phyloP scores from a whole-genome alignment of 2,329 filamentous ascomycete species.

The Keithomyces neogunnii region DNA sequence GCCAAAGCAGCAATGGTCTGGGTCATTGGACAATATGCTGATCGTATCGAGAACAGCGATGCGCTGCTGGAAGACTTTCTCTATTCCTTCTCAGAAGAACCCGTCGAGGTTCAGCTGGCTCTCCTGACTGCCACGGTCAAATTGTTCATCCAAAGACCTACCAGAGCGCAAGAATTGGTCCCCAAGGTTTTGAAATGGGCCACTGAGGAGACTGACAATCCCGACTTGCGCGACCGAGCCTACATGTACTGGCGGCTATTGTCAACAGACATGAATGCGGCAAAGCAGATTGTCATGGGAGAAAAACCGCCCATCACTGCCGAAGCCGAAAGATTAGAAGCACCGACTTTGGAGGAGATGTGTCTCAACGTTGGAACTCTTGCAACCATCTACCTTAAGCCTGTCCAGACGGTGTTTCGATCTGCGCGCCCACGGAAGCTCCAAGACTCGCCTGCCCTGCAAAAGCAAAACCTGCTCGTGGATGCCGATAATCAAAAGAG shows the following conservation, averaged over 20 bases:
- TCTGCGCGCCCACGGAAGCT: conserved; percentile 74
- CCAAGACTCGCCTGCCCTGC: conserved; percentile 76
- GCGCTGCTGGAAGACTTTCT: conserved; percentile 90
- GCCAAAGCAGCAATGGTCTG: conserved; percentile 98
- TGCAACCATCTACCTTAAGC: conserved; percentile 95
- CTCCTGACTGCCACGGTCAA: conserved; percentile 95
- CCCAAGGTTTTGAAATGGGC: conserved; percentile 97
- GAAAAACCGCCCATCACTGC: conserved; percentile 95
- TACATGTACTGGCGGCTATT: conserved; percentile 99
- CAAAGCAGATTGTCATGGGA: conserved; percentile 89
- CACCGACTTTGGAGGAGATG: conserved; percentile 88
- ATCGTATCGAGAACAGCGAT: conserved; percentile 94
- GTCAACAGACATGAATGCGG: conserved; percentile 80
- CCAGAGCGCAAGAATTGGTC: conserved; percentile 86
- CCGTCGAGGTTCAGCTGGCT: conserved; percentile 90
- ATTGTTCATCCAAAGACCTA: conserved; percentile 92
- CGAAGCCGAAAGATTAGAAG: conserved; percentile 89
- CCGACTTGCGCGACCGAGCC: conserved; percentile 86
- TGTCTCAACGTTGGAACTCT: conserved; percentile 93
- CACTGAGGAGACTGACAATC: conserved; percentile 98
- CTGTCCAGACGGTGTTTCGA: conserved; percentile 93
- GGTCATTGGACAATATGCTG: conserved; percentile 98
- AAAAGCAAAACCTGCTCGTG: conserved; percentile 57
- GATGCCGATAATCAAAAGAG: conserved; percentile 48
- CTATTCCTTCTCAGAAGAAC: conserved; percentile 87